Evolutionary conservation across 106 monocot genomes (phyloP).

Genomic region (Dendrobium huoshanense): DNA sequence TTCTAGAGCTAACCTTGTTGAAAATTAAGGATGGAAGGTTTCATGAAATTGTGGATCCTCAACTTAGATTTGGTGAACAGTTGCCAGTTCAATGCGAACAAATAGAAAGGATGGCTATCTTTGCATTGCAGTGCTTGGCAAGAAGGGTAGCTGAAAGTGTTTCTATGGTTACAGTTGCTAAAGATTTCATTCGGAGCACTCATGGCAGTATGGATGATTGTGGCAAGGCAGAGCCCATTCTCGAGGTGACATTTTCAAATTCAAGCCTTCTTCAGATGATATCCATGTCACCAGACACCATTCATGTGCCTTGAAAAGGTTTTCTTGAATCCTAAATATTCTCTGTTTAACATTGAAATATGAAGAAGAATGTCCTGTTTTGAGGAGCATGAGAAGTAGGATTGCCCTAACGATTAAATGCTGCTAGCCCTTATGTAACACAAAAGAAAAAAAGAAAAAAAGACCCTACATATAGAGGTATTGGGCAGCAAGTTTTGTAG

Average conservation of each 20-base stretch:
- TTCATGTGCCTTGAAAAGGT: constrained; percentile 16
- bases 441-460: no score
- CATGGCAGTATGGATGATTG: constrained; percentile 22
- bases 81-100: constrained; percentile 34
- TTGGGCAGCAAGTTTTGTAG: no score
- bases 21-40: constrained; percentile 51
- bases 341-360: background rate
- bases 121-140: constrained; percentile 48
- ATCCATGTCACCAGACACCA: constrained; percentile 62
- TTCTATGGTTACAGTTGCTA: constrained; percentile 40
- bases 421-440: no score
- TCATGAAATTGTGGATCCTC: constrained; percentile 66
- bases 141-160: constrained; percentile 10
- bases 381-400: no score
- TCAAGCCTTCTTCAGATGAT: constrained; percentile 94
- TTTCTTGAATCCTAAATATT: background rate
- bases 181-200: constrained; percentile 42
- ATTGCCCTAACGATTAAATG: no score
- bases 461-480: no score
- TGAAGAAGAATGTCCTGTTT: background rate
- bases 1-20: constrained; percentile 17
- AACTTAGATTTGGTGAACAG: constrained; percentile 32
- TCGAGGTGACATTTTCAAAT: constrained; percentile 70
- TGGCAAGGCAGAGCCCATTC: constrained; percentile 20
- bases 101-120: constrained; percentile 39